Base-by-base conservation (phyloP, 2,329 filamentous ascomycete species). In the Sporothrix variecibatus region DNA sequence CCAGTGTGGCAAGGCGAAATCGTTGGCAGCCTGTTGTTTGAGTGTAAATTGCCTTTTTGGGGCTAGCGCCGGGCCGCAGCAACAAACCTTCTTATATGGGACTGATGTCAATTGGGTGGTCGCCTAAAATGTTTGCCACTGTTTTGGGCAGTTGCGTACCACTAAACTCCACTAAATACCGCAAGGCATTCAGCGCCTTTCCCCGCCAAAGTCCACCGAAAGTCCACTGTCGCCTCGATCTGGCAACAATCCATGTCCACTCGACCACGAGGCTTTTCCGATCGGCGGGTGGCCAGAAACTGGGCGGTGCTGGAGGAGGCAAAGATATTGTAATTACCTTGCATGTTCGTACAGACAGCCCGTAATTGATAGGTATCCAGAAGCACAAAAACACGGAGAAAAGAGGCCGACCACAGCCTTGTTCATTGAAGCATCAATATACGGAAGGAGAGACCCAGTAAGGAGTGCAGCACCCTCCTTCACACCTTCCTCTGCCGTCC, bases 61-160 rank as follows among this genome's bases (percentile, higher is more conserved):
- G 68, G 43, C 23, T 71, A 71, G 68, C 68, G 49, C n/a, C 51
- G 20, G 51, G 9, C 49, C 68, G 51, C 51, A 58, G 49, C 51
- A 43, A 7, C 28, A 58, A 8, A 40, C 67, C n/a, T 69, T 53
- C 17, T 26, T 69, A 58, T 40, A 34, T 23, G 31, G 46, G 49
- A 15, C 15, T 5, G 9, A 11, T 20, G 60, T 20, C 34, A 49
- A 49, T 49, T 43, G 4, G 43, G 43, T 49, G 43, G 62, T 28
- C 62, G 62, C 38, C 62, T 46, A 17, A 40, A 64, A 40, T 23
- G 20, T 40, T 64, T 31, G 58, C 31, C 31, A 2, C 31, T 40
- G 15, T 4, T 11, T 8, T 34, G 53, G 53, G 40, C 40, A 43
- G 40, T 8, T 43, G 40, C 40, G 40, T 34, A 12, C 40, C 40